Percentiles rank a stretch among this genome's conserved stretches.
These are phyloP conservation scores for Diospyros lotus DNA, from an alignment of 148 eudicot species.

Conservation along the genomic window DNA sequence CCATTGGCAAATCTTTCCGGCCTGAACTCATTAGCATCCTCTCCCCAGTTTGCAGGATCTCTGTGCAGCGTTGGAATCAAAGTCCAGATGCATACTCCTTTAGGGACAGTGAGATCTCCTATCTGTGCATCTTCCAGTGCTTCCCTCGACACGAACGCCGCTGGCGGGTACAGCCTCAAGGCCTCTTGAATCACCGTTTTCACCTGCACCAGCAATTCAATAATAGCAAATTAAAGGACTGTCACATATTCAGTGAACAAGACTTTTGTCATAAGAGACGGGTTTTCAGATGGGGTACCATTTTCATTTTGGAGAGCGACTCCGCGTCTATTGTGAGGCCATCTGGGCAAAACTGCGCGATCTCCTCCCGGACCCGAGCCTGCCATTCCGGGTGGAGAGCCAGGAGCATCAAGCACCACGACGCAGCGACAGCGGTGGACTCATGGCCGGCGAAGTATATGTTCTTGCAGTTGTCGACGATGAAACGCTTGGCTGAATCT, in stretches of 20 bases:
- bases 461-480: conserved; percentile 87
- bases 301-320: conserved; percentile 60
- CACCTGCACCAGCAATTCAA: conserved; percentile 29
- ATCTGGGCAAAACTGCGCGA: conserved; percentile 24
- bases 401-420: conserved; percentile 85
- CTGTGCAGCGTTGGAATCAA: conserved; percentile 81
- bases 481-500: conserved; percentile 44
- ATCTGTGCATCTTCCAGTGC: conserved; percentile 62
- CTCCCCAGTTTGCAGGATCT: conserved; percentile 66
- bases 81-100: conserved; percentile 82
- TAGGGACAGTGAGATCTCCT: conserved; percentile 56
- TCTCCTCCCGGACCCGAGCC: conserved; percentile 47
- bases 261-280: no score
- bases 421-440: conserved; percentile 71
- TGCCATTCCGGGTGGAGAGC: conserved; percentile 86
- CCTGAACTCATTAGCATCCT: conserved; percentile 58
- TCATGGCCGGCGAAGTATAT: conserved; percentile 91
- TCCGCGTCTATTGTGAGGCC: conserved; percentile 33
- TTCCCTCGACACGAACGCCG: conserved; percentile 82
- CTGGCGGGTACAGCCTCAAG: conserved; percentile 73
- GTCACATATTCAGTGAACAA: no score
- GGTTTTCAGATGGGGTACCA: conserved; percentile 28
- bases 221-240: no score
- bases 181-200: conserved; percentile 87
- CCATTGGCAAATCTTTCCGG: conserved; percentile 75